These are phyloP conservation scores for Collariella sp. DNA, from an alignment of 495 filamentous ascomycete species.

Conservation along the genomic window DNA sequence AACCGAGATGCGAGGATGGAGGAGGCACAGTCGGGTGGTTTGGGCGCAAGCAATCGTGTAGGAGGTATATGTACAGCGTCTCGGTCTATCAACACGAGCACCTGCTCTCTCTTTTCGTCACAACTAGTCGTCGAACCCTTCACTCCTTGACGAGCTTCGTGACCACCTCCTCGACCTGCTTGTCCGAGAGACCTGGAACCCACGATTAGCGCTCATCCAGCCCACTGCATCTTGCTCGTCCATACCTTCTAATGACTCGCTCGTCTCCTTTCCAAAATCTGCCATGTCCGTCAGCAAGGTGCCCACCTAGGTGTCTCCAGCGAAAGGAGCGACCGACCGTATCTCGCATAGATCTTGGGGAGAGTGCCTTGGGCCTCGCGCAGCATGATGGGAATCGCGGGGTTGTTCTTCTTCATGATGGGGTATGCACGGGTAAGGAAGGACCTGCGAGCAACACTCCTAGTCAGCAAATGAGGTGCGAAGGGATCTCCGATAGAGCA, in stretches of 20 bases:
- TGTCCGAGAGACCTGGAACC: constrained; percentile 66
- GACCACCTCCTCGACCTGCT: constrained; percentile 86
- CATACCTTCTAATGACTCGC: constrained; percentile 67
- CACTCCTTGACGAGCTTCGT: constrained; percentile 66
- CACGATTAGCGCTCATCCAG: neutral
- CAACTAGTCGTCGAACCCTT: neutral
- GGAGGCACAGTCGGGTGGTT: neutral
- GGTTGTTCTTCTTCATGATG: constrained; percentile 99
- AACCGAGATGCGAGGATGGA: neutral
- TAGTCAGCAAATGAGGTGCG: neutral
- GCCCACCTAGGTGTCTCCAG: neutral
- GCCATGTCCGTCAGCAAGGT: neutral
- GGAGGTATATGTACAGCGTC: constrained; percentile 10
- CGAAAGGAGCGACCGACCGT: constrained; percentile 52
- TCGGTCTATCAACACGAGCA: constrained; percentile 4
- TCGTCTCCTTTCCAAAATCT: constrained; percentile 87
- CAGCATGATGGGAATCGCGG: constrained; percentile 85
- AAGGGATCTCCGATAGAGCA: neutral
- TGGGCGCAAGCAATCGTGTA: neutral
- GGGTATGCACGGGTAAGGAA: constrained; percentile 91
- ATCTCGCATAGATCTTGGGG: constrained; percentile 86
- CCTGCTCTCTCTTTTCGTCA: neutral
- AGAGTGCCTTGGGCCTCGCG: constrained; percentile 76
- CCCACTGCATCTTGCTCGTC: neutral
- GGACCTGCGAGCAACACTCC: constrained; percentile 48